phyloP scores from a whole-genome alignment of 208 protist species.

The Trypanosoma boissoni region DNA sequence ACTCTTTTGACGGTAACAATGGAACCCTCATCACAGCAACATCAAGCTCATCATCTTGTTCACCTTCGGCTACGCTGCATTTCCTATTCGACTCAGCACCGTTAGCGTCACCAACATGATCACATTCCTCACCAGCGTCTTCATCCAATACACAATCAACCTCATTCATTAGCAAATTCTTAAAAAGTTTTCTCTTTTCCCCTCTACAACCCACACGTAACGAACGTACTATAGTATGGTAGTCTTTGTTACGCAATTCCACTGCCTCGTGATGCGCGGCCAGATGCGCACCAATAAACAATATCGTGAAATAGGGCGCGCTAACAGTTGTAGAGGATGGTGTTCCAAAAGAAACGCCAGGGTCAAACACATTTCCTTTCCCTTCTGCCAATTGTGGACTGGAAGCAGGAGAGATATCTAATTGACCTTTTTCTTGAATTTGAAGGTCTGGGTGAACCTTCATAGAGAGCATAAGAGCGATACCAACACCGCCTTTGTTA shows the following conservation, averaged over 20 bases:
- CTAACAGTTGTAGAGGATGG: no score
- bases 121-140: constrained; percentile 15
- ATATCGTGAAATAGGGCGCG: constrained; percentile 61
- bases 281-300: constrained; percentile 91
- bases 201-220: constrained; percentile 50
- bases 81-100: constrained; percentile 10
- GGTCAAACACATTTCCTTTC: no score
- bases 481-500: constrained; percentile 93
- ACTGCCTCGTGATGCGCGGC: constrained; percentile 85
- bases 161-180: not conserved
- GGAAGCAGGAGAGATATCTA: constrained; percentile 3
- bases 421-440: not conserved
- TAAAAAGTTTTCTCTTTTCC: constrained; percentile 35
- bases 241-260: constrained; percentile 78
- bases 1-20: not conserved
- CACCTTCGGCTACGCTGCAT: not conserved
- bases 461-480: constrained; percentile 69
- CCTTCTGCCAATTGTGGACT: no score
- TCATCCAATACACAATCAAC: not conserved
- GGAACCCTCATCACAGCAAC: constrained; percentile 14
- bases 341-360: no score
- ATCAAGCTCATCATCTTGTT: not conserved
- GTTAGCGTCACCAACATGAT: constrained; percentile 5
- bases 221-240: constrained; percentile 55
- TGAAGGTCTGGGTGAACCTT: not conserved